phyloP scores from a whole-genome alignment of 1,284 basidiomycete genomes.

The Pascua sp. region DNA sequence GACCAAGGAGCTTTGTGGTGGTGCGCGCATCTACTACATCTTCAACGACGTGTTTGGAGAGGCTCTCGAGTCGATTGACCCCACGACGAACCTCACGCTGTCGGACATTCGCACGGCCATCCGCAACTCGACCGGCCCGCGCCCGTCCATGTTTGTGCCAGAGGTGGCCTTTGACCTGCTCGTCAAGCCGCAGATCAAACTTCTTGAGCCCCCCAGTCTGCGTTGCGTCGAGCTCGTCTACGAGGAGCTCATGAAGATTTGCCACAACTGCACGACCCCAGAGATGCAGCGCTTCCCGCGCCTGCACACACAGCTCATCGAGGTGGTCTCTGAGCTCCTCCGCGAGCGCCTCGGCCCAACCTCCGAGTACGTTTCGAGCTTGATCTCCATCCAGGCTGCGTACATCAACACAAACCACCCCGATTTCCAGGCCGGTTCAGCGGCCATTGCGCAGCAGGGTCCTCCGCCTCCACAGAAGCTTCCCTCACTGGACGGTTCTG shows the following conservation, averaged over 20 bases:
- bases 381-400: slow-evolving; percentile 96
- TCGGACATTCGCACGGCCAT: slow-evolving; percentile 98
- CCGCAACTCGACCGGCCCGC: slow-evolving; percentile 93
- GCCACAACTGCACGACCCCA: slow-evolving; percentile 91
- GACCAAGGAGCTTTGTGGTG: slow-evolving; percentile 97
- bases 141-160: slow-evolving; percentile 94
- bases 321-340: slow-evolving; percentile 94
- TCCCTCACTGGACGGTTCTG: slow-evolving; percentile 30
- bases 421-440: slow-evolving; percentile 50
- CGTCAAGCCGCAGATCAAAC: slow-evolving; percentile 98
- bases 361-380: slow-evolving; percentile 89
- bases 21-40: slow-evolving; percentile 98
- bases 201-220: slow-evolving; percentile 87
- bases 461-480: slow-evolving; percentile 15
- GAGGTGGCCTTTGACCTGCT: slow-evolving; percentile 96
- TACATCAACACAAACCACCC: slow-evolving; percentile 74
- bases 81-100: slow-evolving; percentile 83
- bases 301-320: slow-evolving; percentile 88
- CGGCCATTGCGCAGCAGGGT: slow-evolving; percentile 47
- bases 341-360: slow-evolving; percentile 94
- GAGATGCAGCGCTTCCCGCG: slow-evolving; percentile 96
- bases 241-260: slow-evolving; percentile 98
- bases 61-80: slow-evolving; percentile 84
- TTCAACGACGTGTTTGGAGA: slow-evolving; percentile 98
- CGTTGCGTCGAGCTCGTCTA: slow-evolving; percentile 98